Evolutionary conservation across 2,329 filamentous ascomycete genomes (phyloP).

Genomic region (Coniochaeta sp.): DNA sequence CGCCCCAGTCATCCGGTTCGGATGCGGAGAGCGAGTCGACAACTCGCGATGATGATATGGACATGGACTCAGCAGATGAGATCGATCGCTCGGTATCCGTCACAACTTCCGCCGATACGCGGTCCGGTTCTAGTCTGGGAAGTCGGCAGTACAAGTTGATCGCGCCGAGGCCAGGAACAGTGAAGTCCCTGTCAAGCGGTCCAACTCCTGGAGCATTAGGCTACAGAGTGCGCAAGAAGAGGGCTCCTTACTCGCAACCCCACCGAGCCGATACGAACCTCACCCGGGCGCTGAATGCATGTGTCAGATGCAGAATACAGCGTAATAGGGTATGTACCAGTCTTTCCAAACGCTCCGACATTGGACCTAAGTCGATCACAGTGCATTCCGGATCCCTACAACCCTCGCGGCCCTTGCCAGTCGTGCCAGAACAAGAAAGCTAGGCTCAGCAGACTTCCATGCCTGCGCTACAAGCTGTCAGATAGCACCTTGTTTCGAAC

Average conservation of each 20-base stretch:
- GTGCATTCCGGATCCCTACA: slow-evolving; percentile 17
- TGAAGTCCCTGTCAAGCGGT: not conserved
- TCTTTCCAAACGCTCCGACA: not conserved
- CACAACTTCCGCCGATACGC: not conserved
- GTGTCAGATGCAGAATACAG: slow-evolving; percentile 17
- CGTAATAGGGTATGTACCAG: slow-evolving; percentile 13
- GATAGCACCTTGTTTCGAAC: slow-evolving; percentile 18
- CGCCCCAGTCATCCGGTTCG: not conserved
- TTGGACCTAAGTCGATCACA: slow-evolving; percentile 1
- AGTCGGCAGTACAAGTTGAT: slow-evolving; percentile 9
- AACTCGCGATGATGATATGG: not conserved
- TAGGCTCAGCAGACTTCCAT: slow-evolving; percentile 16
- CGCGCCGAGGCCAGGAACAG: slow-evolving; percentile 8
- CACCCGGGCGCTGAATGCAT: slow-evolving; percentile 14
- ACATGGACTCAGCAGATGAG: not conserved
- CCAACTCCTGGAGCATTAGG: slow-evolving; percentile 6
- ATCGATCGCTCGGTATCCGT: not conserved
- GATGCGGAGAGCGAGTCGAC: not conserved
- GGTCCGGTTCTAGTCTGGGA: not conserved
- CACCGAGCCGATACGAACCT: slow-evolving; percentile 15
- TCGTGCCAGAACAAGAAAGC: slow-evolving; percentile 15
- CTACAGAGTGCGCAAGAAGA: slow-evolving; percentile 12
- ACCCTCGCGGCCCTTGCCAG: slow-evolving; percentile 15
- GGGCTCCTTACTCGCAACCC: slow-evolving; percentile 11
- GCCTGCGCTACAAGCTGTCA: slow-evolving; percentile 19